phyloP scores from a whole-genome alignment of 1,139 yeast species.

The Saccharomycopsis hybrid region DNA sequence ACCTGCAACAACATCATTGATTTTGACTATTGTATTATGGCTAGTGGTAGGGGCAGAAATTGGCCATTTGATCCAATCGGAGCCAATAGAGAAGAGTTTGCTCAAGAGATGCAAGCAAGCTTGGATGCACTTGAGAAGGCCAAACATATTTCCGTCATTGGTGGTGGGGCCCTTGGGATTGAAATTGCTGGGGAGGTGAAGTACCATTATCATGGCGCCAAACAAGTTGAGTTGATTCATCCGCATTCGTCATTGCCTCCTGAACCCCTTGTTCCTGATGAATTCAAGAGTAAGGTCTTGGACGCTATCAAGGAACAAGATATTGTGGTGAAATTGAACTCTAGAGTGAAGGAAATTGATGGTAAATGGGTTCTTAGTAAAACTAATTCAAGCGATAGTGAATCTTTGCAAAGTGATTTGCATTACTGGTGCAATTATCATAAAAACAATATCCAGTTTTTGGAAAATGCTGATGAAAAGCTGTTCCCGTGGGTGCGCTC shows the following conservation, averaged over 20 bases:
- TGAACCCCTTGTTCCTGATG: constrained; percentile 32
- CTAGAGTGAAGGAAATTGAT: constrained; percentile 5
- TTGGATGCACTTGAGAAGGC: constrained; percentile 24
- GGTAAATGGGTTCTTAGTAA: background rate
- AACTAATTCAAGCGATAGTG: background rate
- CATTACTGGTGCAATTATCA: constrained; percentile 43
- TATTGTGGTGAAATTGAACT: constrained; percentile 1
- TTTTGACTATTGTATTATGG: constrained; percentile 44
- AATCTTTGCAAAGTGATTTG: constrained; percentile 26
- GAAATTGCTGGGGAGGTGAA: constrained; percentile 42
- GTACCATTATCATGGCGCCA: constrained; percentile 30
- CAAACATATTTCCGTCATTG: constrained; percentile 33
- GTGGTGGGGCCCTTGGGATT: constrained; percentile 47
- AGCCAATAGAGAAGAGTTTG: constrained; percentile 24
- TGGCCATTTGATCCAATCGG: constrained; percentile 51
- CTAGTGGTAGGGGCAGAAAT: constrained; percentile 44
- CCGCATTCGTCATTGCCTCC: constrained; percentile 38
- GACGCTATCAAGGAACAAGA: background rate
- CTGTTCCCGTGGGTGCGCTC: background rate
- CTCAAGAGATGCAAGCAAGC: constrained; percentile 26
- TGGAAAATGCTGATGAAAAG: background rate
- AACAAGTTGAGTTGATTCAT: constrained; percentile 35
- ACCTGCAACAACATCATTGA: constrained; percentile 27
- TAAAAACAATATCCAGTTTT: constrained; percentile 9
- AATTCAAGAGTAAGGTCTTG: constrained; percentile 28